Percentiles rank a stretch among this genome's conserved stretches.
phyloP scores from a whole-genome alignment of 176 grass and related monocot species.

The Eragrostis nindensis region DNA sequence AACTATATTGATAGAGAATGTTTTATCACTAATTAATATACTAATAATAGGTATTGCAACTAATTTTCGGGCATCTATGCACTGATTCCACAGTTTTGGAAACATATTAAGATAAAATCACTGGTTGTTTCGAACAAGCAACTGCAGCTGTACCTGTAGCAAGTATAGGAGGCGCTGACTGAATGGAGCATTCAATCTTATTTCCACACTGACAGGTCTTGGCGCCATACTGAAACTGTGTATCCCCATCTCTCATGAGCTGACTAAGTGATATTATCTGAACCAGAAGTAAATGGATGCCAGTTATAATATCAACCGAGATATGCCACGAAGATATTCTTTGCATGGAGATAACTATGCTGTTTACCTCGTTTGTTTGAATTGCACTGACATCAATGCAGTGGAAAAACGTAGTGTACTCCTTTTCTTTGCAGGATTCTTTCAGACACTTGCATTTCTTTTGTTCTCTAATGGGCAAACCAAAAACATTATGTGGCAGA shows the following conservation, averaged over 20 bases:
- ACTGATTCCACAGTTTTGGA: too few species aligned
- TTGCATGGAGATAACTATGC: neutral
- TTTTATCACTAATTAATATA: too few species aligned
- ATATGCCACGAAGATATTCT: neutral
- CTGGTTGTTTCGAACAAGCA: too few species aligned
- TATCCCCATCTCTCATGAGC: slow-evolving; percentile 2
- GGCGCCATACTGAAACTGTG: neutral
- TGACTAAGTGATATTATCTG: slow-evolving; percentile 7
- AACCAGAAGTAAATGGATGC: neutral
- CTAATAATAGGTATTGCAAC: too few species aligned
- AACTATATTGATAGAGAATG: too few species aligned
- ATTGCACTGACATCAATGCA: slow-evolving; percentile 12
- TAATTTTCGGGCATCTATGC: too few species aligned
- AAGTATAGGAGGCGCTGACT: neutral
- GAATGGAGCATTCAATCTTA: neutral
- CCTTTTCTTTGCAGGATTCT: neutral
- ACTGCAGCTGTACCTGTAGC: neutral
- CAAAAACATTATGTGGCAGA: slow-evolving; percentile 20
- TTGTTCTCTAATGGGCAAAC: slow-evolving; percentile 26
- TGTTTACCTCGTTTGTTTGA: neutral
- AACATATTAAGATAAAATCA: too few species aligned
- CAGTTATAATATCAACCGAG: neutral
- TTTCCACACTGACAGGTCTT: slow-evolving; percentile 5
- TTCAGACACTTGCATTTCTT: slow-evolving; percentile 18
- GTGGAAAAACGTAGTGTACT: neutral